Base-by-base conservation (phyloP, 164 flowering plant species). In the Nymphaea thermarum region DNA sequence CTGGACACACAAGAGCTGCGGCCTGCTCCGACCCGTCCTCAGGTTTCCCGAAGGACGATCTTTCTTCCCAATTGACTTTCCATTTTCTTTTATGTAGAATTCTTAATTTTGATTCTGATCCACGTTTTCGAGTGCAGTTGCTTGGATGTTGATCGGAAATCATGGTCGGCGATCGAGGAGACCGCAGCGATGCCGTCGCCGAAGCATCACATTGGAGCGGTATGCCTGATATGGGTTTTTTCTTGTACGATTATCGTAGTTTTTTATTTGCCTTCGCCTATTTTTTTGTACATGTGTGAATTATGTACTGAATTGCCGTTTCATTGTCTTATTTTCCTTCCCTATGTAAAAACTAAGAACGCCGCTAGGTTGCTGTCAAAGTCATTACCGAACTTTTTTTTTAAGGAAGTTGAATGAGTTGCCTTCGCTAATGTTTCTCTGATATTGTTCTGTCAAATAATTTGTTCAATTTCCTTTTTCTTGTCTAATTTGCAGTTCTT, bases 101-200 rank as follows among this genome's bases (percentile, higher is more conserved):
- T 65, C n/a, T 15, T 51, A 10, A 8, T 25, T 51, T 51, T 51
- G 57, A 51, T 51, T 10, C 3, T 15, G 57, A 51, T 51, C 57
- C 14, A 8, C 51, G 3, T 3, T 18, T 43, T 18, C 16, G 53
- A 43, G 7, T 62, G 68, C 69, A 92, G 98, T 74, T 76, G 76
- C 74, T 76, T 92, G 17, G 87, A 84, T 68, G 84, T 92, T 43
- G 91, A 88, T 42, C 43, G 80, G 12, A 63, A 59, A 3, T 93
- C 93, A 4, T 92, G 98, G 98, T 63, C 65, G 67, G 96, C 96
- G 69, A 84, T 92, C 17, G 93, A 92, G 79, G 96, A 92, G 77
- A 87, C 96, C 41, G 88, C 87, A 2, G 80, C 77, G 1, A 71
- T 80, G 66, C 67, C 84, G 67, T 68, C 76, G 1, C 86, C 84